Percentiles rank a stretch among this genome's conserved stretches.
phyloP scores from a whole-genome alignment of 2,329 filamentous ascomycete genomes.

The Macrophomina phaseolina region DNA sequence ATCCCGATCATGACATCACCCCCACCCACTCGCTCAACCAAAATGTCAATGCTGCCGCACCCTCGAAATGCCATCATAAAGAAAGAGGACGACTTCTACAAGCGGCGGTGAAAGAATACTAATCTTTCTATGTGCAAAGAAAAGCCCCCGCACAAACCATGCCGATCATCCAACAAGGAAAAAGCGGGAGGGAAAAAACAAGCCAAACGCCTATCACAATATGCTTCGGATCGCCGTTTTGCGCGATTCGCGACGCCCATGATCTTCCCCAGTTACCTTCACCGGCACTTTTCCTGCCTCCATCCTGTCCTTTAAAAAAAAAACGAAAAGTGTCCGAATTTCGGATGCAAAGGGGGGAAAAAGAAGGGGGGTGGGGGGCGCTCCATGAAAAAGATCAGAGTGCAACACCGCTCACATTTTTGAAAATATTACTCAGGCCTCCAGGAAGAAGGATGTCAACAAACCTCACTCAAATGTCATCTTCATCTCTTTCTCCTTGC shows the following conservation, averaged over 20 bases:
- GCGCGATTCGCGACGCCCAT: slow-evolving; percentile 8
- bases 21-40: not conserved
- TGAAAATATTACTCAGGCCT: not conserved
- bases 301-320: not conserved
- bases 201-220: slow-evolving; percentile 20
- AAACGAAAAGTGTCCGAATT: not conserved
- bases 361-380: not conserved
- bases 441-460: not conserved
- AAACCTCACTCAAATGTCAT: slow-evolving; percentile 53
- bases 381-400: not conserved
- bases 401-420: slow-evolving; percentile 5
- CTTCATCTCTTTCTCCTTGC: slow-evolving; percentile 53
- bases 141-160: not conserved
- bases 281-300: not conserved
- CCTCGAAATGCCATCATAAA: not conserved
- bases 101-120: slow-evolving; percentile 2
- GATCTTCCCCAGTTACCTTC: not conserved
- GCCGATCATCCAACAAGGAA: not conserved
- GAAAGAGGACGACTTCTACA: not conserved
- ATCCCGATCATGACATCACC: not conserved
- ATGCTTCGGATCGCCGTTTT: slow-evolving; percentile 5
- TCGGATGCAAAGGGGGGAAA: not conserved
- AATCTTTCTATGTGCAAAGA: slow-evolving; percentile 11
- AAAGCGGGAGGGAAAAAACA: not conserved
- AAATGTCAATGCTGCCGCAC: not conserved